A percentile compares a stretch with the other conserved stretches of the same genome.
phyloP scores from a whole-genome alignment of 345 rosid genomes.

The Diplotaxis tenuifolia region DNA sequence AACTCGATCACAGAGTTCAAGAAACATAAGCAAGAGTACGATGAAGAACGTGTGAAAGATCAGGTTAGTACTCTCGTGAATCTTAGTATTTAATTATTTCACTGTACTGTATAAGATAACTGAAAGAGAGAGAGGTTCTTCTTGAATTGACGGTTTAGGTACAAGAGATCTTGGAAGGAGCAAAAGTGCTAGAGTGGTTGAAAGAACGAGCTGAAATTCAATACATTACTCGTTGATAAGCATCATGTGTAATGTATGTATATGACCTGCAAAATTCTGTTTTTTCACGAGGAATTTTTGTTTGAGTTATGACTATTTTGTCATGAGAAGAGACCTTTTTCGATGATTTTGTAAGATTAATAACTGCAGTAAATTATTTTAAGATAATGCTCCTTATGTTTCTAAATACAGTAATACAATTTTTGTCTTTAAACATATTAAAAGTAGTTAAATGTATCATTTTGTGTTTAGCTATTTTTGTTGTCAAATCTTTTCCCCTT shows the following conservation, averaged over 20 bases:
- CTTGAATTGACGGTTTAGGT: constrained; percentile 47
- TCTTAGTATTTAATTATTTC: neutral
- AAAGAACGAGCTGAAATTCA: constrained; percentile 71
- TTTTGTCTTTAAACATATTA: no score
- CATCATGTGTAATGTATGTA: neutral
- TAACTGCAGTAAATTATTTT: neutral
- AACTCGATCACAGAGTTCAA: constrained; percentile 80
- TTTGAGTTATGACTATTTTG: neutral
- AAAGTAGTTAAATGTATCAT: no score
- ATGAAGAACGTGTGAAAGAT: constrained; percentile 71
- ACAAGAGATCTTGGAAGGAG: constrained; percentile 89
- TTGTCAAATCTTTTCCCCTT: no score
- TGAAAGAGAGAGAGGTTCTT: constrained; percentile 8
- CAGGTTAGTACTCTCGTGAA: constrained; percentile 56
- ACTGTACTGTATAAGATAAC: constrained; percentile 8
- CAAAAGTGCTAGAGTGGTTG: constrained; percentile 95
- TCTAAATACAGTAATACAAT: no score
- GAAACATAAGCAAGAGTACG: constrained; percentile 76
- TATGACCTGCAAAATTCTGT: constrained; percentile 1
- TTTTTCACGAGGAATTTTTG: neutral
- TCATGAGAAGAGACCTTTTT: neutral
- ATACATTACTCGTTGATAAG: constrained; percentile 54
- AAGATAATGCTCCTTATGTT: neutral
- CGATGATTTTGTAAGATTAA: neutral
- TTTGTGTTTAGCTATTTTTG: no score